phyloP scores from a whole-genome alignment of 1,284 basidiomycete genomes.

The Naganishia albida region DNA sequence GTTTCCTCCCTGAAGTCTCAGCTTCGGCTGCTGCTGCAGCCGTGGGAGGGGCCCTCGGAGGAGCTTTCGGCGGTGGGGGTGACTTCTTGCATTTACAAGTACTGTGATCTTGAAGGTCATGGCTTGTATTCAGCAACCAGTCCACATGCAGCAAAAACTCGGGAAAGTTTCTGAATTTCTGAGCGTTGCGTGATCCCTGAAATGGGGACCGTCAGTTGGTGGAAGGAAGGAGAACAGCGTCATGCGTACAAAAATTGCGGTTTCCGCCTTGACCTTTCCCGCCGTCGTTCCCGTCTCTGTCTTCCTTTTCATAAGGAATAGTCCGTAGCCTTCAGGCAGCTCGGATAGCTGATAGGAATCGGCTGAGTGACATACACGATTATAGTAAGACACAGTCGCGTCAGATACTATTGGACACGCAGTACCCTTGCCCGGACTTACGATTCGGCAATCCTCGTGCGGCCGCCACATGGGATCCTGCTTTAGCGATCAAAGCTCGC shows the following conservation, averaged over 20 bases:
- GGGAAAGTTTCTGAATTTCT: constrained; percentile 12
- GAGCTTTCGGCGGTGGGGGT: constrained; percentile 7
- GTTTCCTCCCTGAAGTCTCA: constrained; percentile 11
- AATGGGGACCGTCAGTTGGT: neutral
- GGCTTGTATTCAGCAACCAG: constrained; percentile 13
- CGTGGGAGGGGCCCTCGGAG: constrained; percentile 2
- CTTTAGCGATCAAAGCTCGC: constrained; percentile 3
- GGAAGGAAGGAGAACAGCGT: neutral
- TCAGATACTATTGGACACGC: too few species aligned
- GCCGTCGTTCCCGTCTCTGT: constrained; percentile 8
- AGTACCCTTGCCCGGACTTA: neutral
- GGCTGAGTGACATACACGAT: neutral
- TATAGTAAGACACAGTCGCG: neutral
- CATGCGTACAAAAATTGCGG: constrained; percentile 6
- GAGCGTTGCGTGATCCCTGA: constrained; percentile 11
- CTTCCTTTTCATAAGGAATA: constrained; percentile 17
- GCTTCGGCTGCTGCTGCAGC: constrained; percentile 1
- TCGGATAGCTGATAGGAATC: constrained; percentile 9
- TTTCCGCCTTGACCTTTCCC: constrained; percentile 21
- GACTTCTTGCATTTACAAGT: constrained; percentile 18
- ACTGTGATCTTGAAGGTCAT: constrained; percentile 20
- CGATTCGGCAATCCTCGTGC: constrained; percentile 4
- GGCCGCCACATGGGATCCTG: constrained; percentile 2
- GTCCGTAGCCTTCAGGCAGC: constrained; percentile 16
- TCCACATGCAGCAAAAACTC: constrained; percentile 16